Base-by-base conservation (phyloP, 441 rosid genomes). In the Adansonia grandidieri region DNA sequence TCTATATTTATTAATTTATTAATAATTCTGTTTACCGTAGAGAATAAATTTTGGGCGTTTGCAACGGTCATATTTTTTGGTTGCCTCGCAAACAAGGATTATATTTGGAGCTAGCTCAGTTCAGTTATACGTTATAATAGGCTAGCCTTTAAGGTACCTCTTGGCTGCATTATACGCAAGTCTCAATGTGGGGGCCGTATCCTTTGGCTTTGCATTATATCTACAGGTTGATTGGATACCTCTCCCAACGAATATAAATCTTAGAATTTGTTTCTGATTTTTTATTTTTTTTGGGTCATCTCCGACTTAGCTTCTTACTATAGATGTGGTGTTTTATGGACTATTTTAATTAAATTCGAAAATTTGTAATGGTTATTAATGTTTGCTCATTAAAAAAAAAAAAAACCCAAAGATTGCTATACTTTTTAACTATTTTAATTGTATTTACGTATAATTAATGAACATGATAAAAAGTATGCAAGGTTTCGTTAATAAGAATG, bases 41-140 rank as follows among this genome's bases (percentile, higher is more conserved):
- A 50, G 53, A 17, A 69, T 28, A 7, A 9, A 45, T 67, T 69
- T 66, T n/a, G 63, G 71, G 78, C 53, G 22, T 60, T 72, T 75
- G 50, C 78, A 92, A 92, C 93, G 94, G 96, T 90, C 92, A 82
- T 91, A 82, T 91, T 57, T 91, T 58, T 62, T 20, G 70, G 83
- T 17, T 8, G 47, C 28, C 62, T 69, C 22, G 73, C 77, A 50
- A 17, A 17, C 8, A 77, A 42, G 78, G 68, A 67, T 45, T 1
- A 22, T 58, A 53, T 51, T 15, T 61, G 51, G 10, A 22, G 44
- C 73, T 28, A 10, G n/a, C 76, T 51, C 64, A 62, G 56, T 69
- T 40, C 47, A 73, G 78, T 63, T 54, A 37, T 79, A 40, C 4
- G 17, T 2, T 11, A 11, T 63, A 42, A 37, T 80, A 48, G 73